A percentile compares a stretch with the other conserved stretches of the same genome.
These are phyloP conservation scores for Pseudogymnoascus sp. DNA, from an alignment of 2,329 filamentous ascomycete species.

Conservation along the genomic window DNA sequence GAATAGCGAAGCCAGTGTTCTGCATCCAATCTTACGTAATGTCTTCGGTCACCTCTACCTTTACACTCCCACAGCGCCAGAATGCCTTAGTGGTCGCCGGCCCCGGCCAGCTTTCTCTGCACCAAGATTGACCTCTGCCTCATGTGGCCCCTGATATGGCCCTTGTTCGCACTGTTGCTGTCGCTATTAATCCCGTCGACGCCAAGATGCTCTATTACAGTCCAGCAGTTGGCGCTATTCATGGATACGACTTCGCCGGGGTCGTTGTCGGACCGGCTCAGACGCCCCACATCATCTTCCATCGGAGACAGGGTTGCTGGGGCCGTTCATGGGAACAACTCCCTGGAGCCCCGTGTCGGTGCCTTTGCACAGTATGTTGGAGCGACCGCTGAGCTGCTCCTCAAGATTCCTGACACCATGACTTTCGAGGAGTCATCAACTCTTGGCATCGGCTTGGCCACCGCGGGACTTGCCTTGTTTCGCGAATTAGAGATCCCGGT, in stretches of 20 bases:
- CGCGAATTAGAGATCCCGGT: slow-evolving; percentile 18
- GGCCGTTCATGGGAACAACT: slow-evolving; percentile 24
- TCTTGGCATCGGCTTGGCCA: slow-evolving; percentile 22
- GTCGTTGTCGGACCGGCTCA: slow-evolving; percentile 38
- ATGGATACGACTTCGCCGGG: slow-evolving; percentile 43
- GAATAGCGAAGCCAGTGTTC: slow-evolving; percentile 1
- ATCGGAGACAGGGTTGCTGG: slow-evolving; percentile 44
- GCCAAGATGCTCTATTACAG: slow-evolving; percentile 27
- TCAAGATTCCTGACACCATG: slow-evolving; percentile 26
- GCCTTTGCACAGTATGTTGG: slow-evolving; percentile 39
- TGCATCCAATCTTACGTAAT: slow-evolving; percentile 10
- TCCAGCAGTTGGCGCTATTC: slow-evolving; percentile 17
- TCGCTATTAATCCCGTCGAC: slow-evolving; percentile 28
- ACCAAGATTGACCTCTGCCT: slow-evolving; percentile 15
- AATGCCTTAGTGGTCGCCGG: slow-evolving; percentile 7
- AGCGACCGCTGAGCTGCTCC: slow-evolving; percentile 33
- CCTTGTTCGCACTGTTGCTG: slow-evolving; percentile 15
- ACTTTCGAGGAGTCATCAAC: slow-evolving; percentile 24
- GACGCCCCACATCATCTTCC: slow-evolving; percentile 32
- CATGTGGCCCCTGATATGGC: slow-evolving; percentile 12
- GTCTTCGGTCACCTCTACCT: slow-evolving; percentile 8
- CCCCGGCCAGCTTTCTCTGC: slow-evolving; percentile 12
- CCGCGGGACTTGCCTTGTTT: slow-evolving; percentile 19
- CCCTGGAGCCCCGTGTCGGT: slow-evolving; percentile 21
- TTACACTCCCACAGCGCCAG: slow-evolving; percentile 4